Evolutionary conservation across 2,329 filamentous ascomycete species (phyloP).

Genomic region (Diaporthe aspalathi): DNA sequence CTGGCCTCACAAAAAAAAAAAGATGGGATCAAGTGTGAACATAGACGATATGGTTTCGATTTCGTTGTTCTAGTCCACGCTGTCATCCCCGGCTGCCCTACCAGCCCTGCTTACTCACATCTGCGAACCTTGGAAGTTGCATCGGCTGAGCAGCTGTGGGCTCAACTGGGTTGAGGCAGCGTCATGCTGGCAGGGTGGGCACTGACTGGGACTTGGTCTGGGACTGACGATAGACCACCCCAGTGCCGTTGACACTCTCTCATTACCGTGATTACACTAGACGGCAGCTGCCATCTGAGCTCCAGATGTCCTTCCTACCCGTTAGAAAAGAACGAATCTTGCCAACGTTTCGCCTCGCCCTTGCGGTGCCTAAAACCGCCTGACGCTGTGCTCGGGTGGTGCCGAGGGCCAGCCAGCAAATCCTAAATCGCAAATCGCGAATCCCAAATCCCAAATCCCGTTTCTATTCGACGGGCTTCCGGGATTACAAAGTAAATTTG

Average conservation of each 20-base stretch:
- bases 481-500: background rate
- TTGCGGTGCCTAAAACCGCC: conserved; percentile 1
- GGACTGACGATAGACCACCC: conserved; percentile 1
- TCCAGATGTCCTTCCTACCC: no score
- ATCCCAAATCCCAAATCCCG: background rate
- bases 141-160: conserved; percentile 3
- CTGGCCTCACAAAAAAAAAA: no score
- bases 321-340: no score
- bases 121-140: conserved; percentile 14
- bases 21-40: no score
- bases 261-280: no score
- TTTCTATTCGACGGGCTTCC: background rate
- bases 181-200: conserved; percentile 18
- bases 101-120: no score
- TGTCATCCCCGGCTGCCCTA: background rate
- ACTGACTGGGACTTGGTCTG: background rate
- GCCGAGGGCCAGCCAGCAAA: conserved; percentile 7
- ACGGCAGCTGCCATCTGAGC: conserved; percentile 17
- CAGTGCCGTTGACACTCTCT: background rate
- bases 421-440: background rate
- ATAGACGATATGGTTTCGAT: no score
- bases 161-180: conserved; percentile 2
- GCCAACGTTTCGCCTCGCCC: conserved; percentile 8
- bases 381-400: conserved; percentile 23
- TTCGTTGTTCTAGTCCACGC: no score